phyloP scores from a whole-genome alignment of 345 rosid species.

The Pugionium dolabratum region DNA sequence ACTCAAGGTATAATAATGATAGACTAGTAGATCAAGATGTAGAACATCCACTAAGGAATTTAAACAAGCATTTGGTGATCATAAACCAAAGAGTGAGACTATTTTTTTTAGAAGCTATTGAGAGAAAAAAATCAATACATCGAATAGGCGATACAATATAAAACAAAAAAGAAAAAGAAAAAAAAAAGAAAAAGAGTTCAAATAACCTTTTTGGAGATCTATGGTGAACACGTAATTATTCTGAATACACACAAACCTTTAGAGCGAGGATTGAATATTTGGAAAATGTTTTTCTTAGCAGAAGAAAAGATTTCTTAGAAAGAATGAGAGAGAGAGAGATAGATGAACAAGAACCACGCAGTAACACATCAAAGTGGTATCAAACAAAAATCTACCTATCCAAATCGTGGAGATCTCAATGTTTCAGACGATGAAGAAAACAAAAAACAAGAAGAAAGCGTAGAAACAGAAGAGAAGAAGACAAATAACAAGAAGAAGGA shows the following conservation, averaged over 20 bases:
- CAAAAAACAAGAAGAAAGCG: no score
- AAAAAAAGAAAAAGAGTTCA: constrained; percentile 18
- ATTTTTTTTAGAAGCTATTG: not conserved
- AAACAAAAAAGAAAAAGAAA: not conserved
- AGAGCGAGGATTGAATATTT: constrained; percentile 7
- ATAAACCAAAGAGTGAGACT: constrained; percentile 14
- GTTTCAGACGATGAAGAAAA: no score
- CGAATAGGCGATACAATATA: constrained; percentile 1
- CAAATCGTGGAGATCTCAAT: no score
- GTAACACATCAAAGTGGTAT: constrained; percentile 41
- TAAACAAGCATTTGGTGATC: constrained; percentile 22
- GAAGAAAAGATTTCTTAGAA: constrained; percentile 38
- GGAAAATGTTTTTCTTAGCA: constrained; percentile 21
- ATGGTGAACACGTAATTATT: not conserved
- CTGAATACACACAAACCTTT: constrained; percentile 31
- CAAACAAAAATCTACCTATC: constrained; percentile 1
- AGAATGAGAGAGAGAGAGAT: constrained; percentile 6
- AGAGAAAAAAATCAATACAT: not conserved
- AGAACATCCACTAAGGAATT: not conserved
- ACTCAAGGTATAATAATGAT: constrained; percentile 11
- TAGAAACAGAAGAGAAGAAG: no score
- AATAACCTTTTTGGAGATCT: not conserved
- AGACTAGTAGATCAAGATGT: constrained; percentile 16
- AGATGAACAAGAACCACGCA: constrained; percentile 45
- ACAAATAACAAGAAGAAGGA: no score